Conservation (phyloP, 495 filamentous ascomycete species). For the Cudoniella acicularis region DNA sequence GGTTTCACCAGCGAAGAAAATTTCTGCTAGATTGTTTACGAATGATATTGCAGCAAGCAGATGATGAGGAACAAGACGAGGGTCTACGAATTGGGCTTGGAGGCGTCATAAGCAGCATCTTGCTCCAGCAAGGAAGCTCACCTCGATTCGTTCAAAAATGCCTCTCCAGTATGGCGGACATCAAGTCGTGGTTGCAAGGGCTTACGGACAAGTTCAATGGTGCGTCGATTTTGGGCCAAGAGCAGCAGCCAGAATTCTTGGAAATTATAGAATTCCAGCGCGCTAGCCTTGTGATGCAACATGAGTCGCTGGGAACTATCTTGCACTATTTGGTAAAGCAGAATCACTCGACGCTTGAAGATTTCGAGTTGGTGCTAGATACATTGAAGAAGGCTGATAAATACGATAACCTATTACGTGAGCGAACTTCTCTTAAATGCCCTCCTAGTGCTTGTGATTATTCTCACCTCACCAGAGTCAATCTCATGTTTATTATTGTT, state of each 20-base stretch:
- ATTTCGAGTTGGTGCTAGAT: slow-evolving; percentile 67
- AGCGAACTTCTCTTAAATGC: background rate
- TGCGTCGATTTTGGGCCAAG: slow-evolving; percentile 61
- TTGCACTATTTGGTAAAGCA: slow-evolving; percentile 73
- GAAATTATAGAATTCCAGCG: slow-evolving; percentile 74
- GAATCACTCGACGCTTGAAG: slow-evolving; percentile 59
- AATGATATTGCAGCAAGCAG: slow-evolving; percentile 62
- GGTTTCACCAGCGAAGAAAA: slow-evolving; percentile 77
- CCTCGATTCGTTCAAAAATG: slow-evolving; percentile 61
- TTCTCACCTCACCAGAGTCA: no score
- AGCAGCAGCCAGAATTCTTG: slow-evolving; percentile 50
- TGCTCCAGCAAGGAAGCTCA: slow-evolving; percentile 5
- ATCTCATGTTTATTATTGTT: no score
- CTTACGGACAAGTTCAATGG: slow-evolving; percentile 70
- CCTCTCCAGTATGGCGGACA: slow-evolving; percentile 64
- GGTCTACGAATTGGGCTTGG: slow-evolving; percentile 21
- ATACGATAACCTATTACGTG: slow-evolving; percentile 56
- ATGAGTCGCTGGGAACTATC: slow-evolving; percentile 79
- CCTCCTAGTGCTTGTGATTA: no score
- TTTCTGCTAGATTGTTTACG: slow-evolving; percentile 80
- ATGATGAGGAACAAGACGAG: slow-evolving; percentile 45
- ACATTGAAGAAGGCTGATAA: slow-evolving; percentile 64
- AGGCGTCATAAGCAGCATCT: slow-evolving; percentile 30
- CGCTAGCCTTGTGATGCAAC: slow-evolving; percentile 71
- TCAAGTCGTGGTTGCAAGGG: slow-evolving; percentile 67